phyloP scores from a whole-genome alignment of 2,329 filamentous ascomycete species.

The Penicillium sp. region DNA sequence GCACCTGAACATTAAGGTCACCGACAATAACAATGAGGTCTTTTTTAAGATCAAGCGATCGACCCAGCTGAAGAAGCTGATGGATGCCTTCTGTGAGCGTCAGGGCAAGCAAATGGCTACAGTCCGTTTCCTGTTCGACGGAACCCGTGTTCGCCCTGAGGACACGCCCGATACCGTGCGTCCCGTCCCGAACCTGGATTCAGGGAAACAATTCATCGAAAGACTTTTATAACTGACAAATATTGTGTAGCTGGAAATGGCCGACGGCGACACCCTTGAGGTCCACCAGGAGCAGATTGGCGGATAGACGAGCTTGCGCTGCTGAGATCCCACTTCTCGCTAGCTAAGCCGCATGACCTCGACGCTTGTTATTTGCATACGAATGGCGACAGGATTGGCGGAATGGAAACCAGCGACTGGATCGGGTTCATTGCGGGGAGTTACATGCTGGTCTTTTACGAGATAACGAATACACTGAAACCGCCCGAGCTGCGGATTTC shows the following conservation, averaged over 20 bases:
- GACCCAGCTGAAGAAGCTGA: conserved; percentile 93
- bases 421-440: conserved; percentile 4
- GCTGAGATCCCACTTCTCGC: neutral
- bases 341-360: neutral
- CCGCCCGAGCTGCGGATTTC: conserved; percentile 6
- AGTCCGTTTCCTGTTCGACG: conserved; percentile 94
- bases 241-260: conserved; percentile 78
- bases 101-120: conserved; percentile 83
- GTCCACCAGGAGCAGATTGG: conserved; percentile 98
- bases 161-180: conserved; percentile 91
- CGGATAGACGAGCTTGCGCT: conserved; percentile 45
- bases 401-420: neutral
- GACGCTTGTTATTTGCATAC: neutral
- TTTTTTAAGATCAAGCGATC: conserved; percentile 99
- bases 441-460: conserved; percentile 19
- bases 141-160: conserved; percentile 81
- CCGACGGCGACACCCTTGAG: conserved; percentile 91
- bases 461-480: conserved; percentile 21
- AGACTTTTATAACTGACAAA: neutral
- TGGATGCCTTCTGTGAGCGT: conserved; percentile 96
- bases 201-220: no score
- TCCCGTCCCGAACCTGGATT: conserved; percentile 21
- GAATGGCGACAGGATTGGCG: neutral
- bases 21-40: conserved; percentile 98
- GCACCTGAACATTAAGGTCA: conserved; percentile 98